Evolutionary conservation across 2,329 filamentous ascomycete species (phyloP), one percentile per base, ranked within the genome.

Genomic region (Didymella pomorum): DNA sequence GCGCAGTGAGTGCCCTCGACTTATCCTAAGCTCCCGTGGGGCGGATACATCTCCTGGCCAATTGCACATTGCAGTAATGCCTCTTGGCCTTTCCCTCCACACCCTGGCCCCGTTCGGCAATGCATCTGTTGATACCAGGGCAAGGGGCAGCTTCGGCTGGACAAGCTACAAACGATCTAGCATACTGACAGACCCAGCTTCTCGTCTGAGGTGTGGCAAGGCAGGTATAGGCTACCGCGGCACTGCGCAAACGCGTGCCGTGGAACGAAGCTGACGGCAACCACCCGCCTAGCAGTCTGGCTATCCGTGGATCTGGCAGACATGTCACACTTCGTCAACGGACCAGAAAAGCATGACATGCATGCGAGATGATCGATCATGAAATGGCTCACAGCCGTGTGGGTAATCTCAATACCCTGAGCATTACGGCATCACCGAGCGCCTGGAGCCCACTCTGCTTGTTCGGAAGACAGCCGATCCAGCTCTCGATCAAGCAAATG

Each of bases 281-380:
- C 12, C 11, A 28, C 18, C 35, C 23, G 25, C 25, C 43, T 29
- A 39, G 3, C 35, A 53, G 18, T 31, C 37, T 42, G 39, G 37
- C 26, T 28, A 37, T 29, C 26, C 21, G 49, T 53, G 21, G 37
- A 45, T 50, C 49, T 49, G 20, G 39, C 37, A 41, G 14, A 16
- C 12, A 23, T 11, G 2, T 18, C 37, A 44, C n/a, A n/a, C 35
- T 29, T 18, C 14, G 31, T 14, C 23, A 16, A 23, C 29, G 7
- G 8, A 57, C 51, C 18, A 14, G 28, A 31, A 5, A 45, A 18
- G 14, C 18, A 28, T 18, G n/a, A 5, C 14, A 23, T 12, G 18
- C 8, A 26, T 28, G 33, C 33, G 14, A 18, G 26, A 47, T 16
- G 7, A 12, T 23, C 21, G 41, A 26, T n/a, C 21, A 9, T n/a